Percentiles rank a stretch among this genome's conserved stretches.
phyloP scores from a whole-genome alignment of 768 basidiomycete species.

The Boletus pseudo-olivaceus region DNA sequence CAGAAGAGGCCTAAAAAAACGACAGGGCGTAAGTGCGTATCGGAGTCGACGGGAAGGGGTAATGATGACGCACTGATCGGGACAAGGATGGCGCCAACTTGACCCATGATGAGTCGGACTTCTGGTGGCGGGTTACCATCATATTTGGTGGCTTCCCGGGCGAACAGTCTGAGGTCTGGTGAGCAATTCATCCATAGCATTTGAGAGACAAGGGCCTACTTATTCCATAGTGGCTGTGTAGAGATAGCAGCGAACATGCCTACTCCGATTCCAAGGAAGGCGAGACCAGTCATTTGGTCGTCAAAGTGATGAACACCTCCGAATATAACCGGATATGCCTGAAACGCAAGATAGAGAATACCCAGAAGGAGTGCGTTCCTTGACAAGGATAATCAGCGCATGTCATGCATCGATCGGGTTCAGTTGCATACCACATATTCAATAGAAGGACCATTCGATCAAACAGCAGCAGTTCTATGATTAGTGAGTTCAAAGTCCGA shows the following conservation, averaged over 20 bases:
- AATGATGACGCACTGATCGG: slow-evolving; percentile 46
- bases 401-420: neutral
- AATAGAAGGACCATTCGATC: slow-evolving; percentile 78
- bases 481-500: neutral
- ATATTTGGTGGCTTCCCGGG: slow-evolving; percentile 35
- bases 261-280: slow-evolving; percentile 50
- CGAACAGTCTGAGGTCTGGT: slow-evolving; percentile 33
- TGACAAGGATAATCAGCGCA: neutral
- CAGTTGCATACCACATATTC: slow-evolving; percentile 55
- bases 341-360: slow-evolving; percentile 48
- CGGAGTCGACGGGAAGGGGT: neutral
- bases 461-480: slow-evolving; percentile 52
- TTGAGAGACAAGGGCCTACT: slow-evolving; percentile 8
- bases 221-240: slow-evolving; percentile 47
- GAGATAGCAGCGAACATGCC: slow-evolving; percentile 41
- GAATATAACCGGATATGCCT: slow-evolving; percentile 58
- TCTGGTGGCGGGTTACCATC: slow-evolving; percentile 60
- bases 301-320: slow-evolving; percentile 47
- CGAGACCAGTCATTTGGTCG: slow-evolving; percentile 45
- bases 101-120: slow-evolving; percentile 59
- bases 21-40: neutral
- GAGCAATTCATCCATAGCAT: neutral
- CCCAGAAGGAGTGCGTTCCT: slow-evolving; percentile 42
- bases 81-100: slow-evolving; percentile 63
- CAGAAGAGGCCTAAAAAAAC: slow-evolving; percentile 41